Evolutionary conservation across 225 moss, liverwort and hornwort genomes (phyloP).

Genomic region (Pseudisothecium myosuroides): DNA sequence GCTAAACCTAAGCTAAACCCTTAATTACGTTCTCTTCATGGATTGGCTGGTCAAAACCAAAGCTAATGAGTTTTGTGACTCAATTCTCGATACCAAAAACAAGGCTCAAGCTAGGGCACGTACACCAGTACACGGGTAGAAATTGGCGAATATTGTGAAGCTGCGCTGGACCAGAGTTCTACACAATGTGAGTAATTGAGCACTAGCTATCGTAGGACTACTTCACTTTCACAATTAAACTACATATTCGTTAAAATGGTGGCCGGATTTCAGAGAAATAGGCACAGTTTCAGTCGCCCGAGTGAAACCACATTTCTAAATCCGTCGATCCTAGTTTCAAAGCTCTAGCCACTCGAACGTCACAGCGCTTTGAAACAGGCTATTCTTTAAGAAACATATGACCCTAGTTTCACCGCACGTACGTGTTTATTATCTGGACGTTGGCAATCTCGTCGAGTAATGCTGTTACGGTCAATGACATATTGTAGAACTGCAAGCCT

Average conservation of each 20-base stretch:
- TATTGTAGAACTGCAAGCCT: neutral
- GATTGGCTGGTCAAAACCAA: neutral
- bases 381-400: neutral
- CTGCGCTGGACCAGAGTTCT: neutral
- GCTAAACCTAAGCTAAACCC: neutral
- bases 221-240: neutral
- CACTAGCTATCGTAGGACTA: neutral
- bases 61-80: neutral
- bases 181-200: neutral
- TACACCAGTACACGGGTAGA: neutral
- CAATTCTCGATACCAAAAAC: neutral
- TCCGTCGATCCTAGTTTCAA: too few species aligned
- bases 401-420: neutral
- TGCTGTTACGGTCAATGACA: neutral
- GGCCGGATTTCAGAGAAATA: neutral
- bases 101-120: neutral
- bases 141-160: neutral
- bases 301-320: neutral
- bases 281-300: neutral
- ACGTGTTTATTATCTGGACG: neutral
- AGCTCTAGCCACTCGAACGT: neutral
- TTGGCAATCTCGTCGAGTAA: neutral
- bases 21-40: neutral
- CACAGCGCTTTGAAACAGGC: neutral
- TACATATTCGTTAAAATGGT: neutral